These are phyloP conservation scores for Hanseniaspora meyeri DNA, from an alignment of 805 yeast genomes.

Conservation along the genomic window DNA sequence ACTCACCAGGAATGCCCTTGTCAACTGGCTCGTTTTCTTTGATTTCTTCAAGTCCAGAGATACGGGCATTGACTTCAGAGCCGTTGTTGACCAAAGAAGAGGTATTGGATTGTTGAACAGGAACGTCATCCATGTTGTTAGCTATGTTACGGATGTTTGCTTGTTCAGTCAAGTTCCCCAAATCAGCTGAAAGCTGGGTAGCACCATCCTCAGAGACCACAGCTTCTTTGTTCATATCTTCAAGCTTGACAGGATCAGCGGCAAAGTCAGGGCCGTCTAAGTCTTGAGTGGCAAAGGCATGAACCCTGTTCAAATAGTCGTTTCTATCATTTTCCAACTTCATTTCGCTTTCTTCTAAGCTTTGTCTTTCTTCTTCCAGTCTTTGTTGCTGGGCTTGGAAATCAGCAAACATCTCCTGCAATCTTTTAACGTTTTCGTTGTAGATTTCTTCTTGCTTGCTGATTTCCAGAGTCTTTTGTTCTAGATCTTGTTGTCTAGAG, in stretches of 20 bases:
- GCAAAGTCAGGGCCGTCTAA: conserved; percentile 14
- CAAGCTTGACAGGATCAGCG: conserved; percentile 17
- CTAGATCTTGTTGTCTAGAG: conserved; percentile 28
- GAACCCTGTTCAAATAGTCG: conserved; percentile 30
- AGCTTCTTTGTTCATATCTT: conserved; percentile 16
- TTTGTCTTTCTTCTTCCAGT: conserved; percentile 32
- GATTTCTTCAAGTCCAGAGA: not conserved
- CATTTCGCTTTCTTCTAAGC: conserved; percentile 29
- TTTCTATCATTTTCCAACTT: conserved; percentile 15
- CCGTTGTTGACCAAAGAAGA: conserved; percentile 89
- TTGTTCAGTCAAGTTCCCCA: conserved; percentile 21
- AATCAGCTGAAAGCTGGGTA: conserved; percentile 26
- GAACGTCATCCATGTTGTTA: conserved; percentile 15
- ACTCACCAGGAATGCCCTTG: conserved; percentile 24
- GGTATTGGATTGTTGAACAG: conserved; percentile 67
- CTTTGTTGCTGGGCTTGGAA: conserved; percentile 29
- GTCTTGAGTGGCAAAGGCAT: conserved; percentile 25
- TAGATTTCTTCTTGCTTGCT: conserved; percentile 29
- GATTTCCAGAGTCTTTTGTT: conserved; percentile 26
- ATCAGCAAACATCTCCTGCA: conserved; percentile 28
- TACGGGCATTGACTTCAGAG: conserved; percentile 45
- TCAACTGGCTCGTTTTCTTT: conserved; percentile 19
- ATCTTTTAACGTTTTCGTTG: conserved; percentile 29
- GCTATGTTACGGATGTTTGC: not conserved
- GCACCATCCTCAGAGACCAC: conserved; percentile 23